These are phyloP conservation scores for Xanthoceras sorbifolium DNA, from an alignment of 345 rosid species.

Conservation along the genomic window DNA sequence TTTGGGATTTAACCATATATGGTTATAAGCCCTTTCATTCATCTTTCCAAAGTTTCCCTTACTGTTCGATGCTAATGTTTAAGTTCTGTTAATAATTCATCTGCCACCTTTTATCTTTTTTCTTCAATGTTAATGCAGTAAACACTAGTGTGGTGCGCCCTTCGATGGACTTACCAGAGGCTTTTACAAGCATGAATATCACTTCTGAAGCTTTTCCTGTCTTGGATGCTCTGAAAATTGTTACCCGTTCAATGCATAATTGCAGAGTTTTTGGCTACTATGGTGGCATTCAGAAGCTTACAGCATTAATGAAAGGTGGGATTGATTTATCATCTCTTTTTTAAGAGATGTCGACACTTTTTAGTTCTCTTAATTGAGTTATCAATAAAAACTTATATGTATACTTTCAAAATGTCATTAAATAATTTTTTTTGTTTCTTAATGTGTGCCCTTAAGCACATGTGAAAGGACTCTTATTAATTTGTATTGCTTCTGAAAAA, in stretches of 20 bases:
- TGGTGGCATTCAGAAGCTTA: conserved; percentile 71
- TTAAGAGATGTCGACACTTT: conserved; percentile 6
- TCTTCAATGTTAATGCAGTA: conserved; percentile 42
- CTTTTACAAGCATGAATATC: conserved; percentile 41
- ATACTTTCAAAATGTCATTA: background rate
- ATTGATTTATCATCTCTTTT: conserved; percentile 2
- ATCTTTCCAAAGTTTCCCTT: background rate
- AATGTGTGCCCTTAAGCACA: background rate
- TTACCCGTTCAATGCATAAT: conserved; percentile 67
- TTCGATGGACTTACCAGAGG: conserved; percentile 33
- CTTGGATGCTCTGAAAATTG: conserved; percentile 60
- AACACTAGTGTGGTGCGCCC: conserved; percentile 34
- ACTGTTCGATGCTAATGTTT: background rate
- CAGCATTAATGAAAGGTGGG: conserved; percentile 70
- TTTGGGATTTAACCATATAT: background rate
- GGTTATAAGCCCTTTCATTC: background rate
- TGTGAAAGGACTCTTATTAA: background rate
- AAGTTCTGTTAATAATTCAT: background rate
- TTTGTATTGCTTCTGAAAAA: conserved; percentile 3
- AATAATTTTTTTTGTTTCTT: too few relatives aligned
- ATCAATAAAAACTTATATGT: background rate
- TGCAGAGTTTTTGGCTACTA: conserved; percentile 65
- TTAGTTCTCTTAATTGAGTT: background rate
- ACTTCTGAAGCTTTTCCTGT: conserved; percentile 53
- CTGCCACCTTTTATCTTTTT: conserved; percentile 1